phyloP scores from a whole-genome alignment of 352 stramenopile species.

The Phytophthora multivora region DNA sequence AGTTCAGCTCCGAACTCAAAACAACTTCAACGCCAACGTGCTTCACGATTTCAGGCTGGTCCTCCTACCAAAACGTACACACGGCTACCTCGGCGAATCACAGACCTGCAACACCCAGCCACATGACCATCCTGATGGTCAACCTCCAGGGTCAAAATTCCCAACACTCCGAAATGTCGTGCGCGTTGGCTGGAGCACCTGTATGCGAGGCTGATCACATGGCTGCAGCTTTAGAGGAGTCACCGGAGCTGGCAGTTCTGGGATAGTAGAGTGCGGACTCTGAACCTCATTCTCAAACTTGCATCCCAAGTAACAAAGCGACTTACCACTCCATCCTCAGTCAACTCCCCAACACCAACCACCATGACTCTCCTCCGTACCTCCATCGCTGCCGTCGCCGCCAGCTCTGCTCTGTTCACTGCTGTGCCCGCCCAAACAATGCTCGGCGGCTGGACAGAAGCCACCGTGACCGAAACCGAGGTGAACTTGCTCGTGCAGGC shows the following conservation, averaged over 20 bases:
- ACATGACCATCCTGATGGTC: not conserved
- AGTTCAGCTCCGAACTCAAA: not conserved
- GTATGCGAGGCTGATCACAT: not conserved
- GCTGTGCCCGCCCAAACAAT: constrained; percentile 17
- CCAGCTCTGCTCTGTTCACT: constrained; percentile 7
- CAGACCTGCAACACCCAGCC: not conserved
- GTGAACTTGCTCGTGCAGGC: constrained; percentile 38
- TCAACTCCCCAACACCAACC: not conserved
- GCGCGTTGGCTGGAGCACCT: constrained; percentile 2
- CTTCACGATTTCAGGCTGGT: not conserved
- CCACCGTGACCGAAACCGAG: constrained; percentile 26
- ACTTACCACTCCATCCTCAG: not conserved
- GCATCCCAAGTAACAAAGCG: constrained; percentile 12
- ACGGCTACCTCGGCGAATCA: not conserved
- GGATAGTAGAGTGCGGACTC: constrained; percentile 14
- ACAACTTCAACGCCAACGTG: not conserved
- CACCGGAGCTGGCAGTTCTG: not conserved
- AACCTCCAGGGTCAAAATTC: not conserved
- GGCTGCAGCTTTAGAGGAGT: no score
- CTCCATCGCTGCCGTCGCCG: not conserved
- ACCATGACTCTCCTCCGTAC: constrained; percentile 18
- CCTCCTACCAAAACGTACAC: not conserved
- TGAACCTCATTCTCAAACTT: constrained; percentile 24
- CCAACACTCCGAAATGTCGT: constrained; percentile 10
- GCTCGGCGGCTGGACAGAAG: constrained; percentile 27